A percentile compares a stretch with the other conserved stretches of the same genome.
Evolutionary conservation across 139 green algal species (phyloP).

Genomic region (Chlorella sp.): DNA sequence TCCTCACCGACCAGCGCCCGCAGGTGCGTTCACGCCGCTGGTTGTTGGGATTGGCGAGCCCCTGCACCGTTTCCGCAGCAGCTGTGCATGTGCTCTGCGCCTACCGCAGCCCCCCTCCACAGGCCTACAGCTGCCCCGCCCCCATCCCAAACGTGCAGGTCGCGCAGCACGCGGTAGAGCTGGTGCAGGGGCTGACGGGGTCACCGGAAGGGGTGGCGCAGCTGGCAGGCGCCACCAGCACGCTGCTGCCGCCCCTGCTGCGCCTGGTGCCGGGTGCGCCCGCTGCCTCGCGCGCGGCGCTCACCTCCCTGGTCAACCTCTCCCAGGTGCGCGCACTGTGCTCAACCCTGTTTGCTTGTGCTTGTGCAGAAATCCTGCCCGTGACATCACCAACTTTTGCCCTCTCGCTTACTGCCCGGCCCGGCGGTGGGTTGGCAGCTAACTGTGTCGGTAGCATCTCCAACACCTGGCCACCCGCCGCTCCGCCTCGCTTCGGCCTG

Average conservation of each 20-base stretch:
- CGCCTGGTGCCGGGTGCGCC: conserved; percentile 44
- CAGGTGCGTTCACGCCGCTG: conserved; percentile 9
- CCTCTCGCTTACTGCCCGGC: no score
- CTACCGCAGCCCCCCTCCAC: no score
- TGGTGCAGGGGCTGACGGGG: conserved; percentile 73
- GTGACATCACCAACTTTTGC: neutral
- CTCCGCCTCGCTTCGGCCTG: neutral
- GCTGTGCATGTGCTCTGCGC: no score
- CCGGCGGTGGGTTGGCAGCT: no score
- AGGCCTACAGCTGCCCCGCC: neutral
- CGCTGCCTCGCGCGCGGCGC: conserved; percentile 43
- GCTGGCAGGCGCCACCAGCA: conserved; percentile 38
- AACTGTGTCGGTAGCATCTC: no score
- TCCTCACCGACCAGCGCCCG: conserved; percentile 30
- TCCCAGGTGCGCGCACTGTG: conserved; percentile 52
- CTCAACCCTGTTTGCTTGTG: neutral
- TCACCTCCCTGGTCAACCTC: conserved; percentile 79
- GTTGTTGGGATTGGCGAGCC: no score
- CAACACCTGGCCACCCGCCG: neutral
- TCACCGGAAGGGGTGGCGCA: conserved; percentile 65
- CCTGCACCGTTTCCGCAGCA: no score
- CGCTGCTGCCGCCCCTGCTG: conserved; percentile 67
- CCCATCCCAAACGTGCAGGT: conserved; percentile 4
- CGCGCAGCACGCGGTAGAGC: conserved; percentile 58
- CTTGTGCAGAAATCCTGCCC: neutral